phyloP scores from a whole-genome alignment of 1,139 yeast genomes.

The Nakaseomyces sp. region DNA sequence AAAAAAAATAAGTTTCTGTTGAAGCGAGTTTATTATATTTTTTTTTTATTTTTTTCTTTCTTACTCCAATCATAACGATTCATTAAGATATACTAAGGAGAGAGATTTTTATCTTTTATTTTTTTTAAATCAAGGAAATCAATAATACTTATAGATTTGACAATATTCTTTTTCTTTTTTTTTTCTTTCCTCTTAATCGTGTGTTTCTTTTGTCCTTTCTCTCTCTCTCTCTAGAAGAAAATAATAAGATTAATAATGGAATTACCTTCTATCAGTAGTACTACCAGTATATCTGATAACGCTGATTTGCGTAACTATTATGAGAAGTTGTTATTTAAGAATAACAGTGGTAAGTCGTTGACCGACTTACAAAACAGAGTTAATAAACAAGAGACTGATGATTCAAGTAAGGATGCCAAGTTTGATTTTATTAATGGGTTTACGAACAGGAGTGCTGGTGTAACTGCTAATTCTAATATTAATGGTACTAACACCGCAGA shows the following conservation, averaged over 20 bases:
- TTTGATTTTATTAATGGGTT: conserved; percentile 27
- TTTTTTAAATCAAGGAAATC: too few species aligned
- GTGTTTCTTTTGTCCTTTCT: too few species aligned
- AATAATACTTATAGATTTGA: not conserved
- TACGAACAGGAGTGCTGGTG: conserved; percentile 7
- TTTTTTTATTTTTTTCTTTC: too few species aligned
- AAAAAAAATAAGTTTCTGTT: too few species aligned
- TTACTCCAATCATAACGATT: too few species aligned
- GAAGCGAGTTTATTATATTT: too few species aligned
- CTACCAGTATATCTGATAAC: conserved; percentile 30
- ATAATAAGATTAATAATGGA: too few species aligned
- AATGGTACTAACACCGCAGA: conserved; percentile 3
- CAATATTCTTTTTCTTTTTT: not conserved
- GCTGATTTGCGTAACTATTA: conserved; percentile 28
- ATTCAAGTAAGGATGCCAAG: conserved; percentile 6
- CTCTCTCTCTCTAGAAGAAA: too few species aligned
- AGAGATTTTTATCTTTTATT: too few species aligned
- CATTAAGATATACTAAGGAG: too few species aligned
- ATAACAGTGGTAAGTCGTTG: conserved; percentile 28
- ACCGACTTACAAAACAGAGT: conserved; percentile 22
- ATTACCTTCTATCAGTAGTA: conserved; percentile 30
- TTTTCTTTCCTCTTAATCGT: too few species aligned
- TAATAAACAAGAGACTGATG: conserved; percentile 10
- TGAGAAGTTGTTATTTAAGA: conserved; percentile 29
- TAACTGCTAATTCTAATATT: too few species aligned